Percentiles rank a stretch among this genome's conserved stretches.
These are phyloP conservation scores for Fusarium cyanostomum DNA, from an alignment of 2,329 filamentous ascomycete species.

Conservation along the genomic window DNA sequence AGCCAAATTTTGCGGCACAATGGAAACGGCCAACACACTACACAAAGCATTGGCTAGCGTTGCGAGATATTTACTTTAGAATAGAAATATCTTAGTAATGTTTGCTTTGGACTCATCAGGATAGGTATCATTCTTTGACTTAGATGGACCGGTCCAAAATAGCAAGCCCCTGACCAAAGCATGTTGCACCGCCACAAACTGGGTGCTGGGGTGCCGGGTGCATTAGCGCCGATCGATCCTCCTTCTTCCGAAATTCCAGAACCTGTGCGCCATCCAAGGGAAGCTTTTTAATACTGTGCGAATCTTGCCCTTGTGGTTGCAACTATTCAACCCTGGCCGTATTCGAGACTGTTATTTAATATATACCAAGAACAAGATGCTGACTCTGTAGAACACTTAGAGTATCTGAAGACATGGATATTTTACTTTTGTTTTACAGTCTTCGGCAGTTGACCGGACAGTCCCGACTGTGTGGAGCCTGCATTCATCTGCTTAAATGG, in stretches of 20 bases:
- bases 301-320: conserved; percentile 2
- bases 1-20: background rate
- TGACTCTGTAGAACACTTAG: background rate
- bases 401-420: no score
- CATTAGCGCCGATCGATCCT: conserved; percentile 50
- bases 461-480: background rate
- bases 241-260: conserved; percentile 40
- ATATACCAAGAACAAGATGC: no score
- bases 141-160: conserved; percentile 4
- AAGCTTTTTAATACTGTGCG: conserved; percentile 6
- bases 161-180: conserved; percentile 26
- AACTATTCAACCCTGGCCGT: background rate
- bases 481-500: background rate
- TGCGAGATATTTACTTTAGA: no score
- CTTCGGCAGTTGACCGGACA: background rate
- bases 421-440: background rate
- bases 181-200: conserved; percentile 50
- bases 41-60: background rate
- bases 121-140: background rate
- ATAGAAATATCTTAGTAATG: no score
- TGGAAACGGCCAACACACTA: background rate
- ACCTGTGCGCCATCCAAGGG: conserved; percentile 21
- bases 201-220: conserved; percentile 33
- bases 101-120: background rate
- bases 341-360: no score